Evolutionary conservation across 2,329 filamentous ascomycete species (phyloP), one percentile per base, ranked within the genome.

Genomic region (Alternaria tenuissima): DNA sequence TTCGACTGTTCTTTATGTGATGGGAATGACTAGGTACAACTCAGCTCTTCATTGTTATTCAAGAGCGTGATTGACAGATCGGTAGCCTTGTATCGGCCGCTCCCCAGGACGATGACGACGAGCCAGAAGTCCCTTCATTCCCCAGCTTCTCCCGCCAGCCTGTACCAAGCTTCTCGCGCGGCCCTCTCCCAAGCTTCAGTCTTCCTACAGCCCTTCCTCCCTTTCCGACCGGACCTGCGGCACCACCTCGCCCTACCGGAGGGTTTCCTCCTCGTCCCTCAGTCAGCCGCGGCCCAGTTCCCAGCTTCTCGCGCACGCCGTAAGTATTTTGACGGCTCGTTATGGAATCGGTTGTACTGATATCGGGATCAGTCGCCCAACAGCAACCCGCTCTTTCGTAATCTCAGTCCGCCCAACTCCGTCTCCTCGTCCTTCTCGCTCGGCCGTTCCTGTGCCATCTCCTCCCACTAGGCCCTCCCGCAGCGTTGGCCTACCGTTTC

Each of bases 81-180:
- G 1, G 42, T 28, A 72, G 70, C 63, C 53, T 71, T 41, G 70
- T 55, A 16, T 60, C 63, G 61, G 67, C 64, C 52, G 47, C 61
- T 48, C 63, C 62, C 30, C 62, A 67, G 44, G 55, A 66, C 8
- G 38, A 39, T 14, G 14, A 36, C 8, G 32, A 36, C 18, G 51
- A 67, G 36, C 63, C 66, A 4, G 51, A 57, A 42, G 22, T 49
- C 51, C 56, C 66, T n/a, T 52, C 56, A 28, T 16, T 64, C 16
- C 64, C 64, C 51, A 64, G 57, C 51, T 24, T 24, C 36, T 52
- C 32, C 24, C 49, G n/a, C 6, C 48, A 16, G 5, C 56, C 57
- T n/a, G 20, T 49, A 24, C 63, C 65, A 14, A 61, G n/a, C 46
- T 34, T 24, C 28, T 49, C 46, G 28, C 46, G 28, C 18, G 30